phyloP scores from a whole-genome alignment of 495 filamentous ascomycete species.

The Aspergillus olivimuriae region DNA sequence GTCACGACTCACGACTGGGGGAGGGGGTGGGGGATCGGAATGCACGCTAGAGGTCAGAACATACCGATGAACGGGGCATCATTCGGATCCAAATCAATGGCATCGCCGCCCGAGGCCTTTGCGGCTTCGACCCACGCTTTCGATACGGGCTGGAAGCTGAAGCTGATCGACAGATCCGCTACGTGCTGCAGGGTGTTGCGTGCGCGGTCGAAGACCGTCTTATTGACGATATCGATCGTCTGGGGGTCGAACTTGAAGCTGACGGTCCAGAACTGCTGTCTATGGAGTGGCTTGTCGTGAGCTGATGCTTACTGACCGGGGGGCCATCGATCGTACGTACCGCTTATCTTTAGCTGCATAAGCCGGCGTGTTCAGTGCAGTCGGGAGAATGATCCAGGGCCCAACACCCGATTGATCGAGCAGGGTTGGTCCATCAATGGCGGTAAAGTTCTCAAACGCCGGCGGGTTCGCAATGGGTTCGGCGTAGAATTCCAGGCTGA shows the following conservation, averaged over 20 bases:
- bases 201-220: neutral
- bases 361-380: neutral
- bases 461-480: neutral
- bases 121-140: neutral
- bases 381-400: neutral
- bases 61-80: neutral
- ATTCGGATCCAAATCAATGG: neutral
- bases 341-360: neutral
- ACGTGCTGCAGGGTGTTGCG: neutral
- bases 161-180: neutral
- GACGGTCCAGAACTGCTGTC: neutral
- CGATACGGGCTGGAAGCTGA: neutral
- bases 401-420: neutral
- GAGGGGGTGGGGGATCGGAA: slow-evolving; percentile 9
- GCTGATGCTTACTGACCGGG: too few relatives aligned
- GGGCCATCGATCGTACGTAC: too few relatives aligned
- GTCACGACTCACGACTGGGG: too few relatives aligned
- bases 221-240: neutral
- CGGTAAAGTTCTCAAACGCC: neutral
- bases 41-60: too few relatives aligned
- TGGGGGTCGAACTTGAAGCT: neutral
- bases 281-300: neutral
- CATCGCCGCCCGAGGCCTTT: neutral
- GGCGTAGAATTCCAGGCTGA: neutral
- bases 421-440: neutral